Base-by-base conservation (phyloP, 2,329 filamentous ascomycete genomes). In the Hypoxylon sp. region DNA sequence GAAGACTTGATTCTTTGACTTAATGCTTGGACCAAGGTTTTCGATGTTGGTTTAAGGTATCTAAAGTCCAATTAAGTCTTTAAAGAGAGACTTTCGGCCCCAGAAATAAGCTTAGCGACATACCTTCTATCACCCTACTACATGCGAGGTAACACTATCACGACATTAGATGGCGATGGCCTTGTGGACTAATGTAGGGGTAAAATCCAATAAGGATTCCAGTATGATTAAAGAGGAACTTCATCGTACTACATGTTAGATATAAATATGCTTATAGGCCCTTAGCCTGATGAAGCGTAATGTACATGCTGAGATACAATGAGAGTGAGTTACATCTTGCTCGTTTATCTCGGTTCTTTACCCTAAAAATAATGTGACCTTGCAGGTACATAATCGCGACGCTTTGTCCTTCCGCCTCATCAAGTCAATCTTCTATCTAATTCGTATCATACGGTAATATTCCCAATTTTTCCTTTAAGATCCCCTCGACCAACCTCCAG, bases 401-500 rank as follows among this genome's bases (percentile, higher is more conserved):
- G 3, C 6, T 32, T 11, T 32, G 10, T 6, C 11, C 32, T 2
- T 8, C 31, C 31, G 2, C 1, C 31, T 32, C 31, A 8, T 8
- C 3, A 10, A 7, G 31, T 19, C n/a, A 7, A 0, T 17, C 6
- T 42, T 17, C 37, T 17, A 42, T 3, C 17, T 39, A 62, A 39
- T 46, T 57, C 13, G 52, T 48, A 21, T 46, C 31, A 29, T 57
- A 66, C 6, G 63, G 58, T 10, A 61, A 53, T 3, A 31, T 29
- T 7, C 65, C 62, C 17, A 79, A 53, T 73, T 81, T 85, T 53
- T 80, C 77, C 61, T 76, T 76, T 62, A 86, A 70, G 4, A 85
- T 76, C 50, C 80, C 73, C 72, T 83, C 81, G 1, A 80, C 83
- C 68, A 86, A 69, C 44, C 73, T 78, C 83, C 84, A 86, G 52